Evolutionary conservation across 1,284 basidiomycete genomes (phyloP), one percentile per base, ranked within the genome.

Genomic region (Mycosarcoma mackinlayi): DNA sequence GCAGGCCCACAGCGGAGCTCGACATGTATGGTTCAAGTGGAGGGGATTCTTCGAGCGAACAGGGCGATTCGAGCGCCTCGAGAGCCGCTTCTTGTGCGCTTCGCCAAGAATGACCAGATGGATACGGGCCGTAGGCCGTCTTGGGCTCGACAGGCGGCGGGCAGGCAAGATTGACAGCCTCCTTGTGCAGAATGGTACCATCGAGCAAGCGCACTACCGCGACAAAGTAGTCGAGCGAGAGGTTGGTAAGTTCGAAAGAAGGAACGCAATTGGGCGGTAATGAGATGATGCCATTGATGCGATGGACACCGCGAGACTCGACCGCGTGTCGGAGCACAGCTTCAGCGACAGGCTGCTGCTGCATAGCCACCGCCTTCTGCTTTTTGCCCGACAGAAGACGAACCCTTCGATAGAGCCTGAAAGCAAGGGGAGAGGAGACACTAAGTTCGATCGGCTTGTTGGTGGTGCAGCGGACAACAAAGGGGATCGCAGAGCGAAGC

Each of bases 141-240:
- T 39, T 54, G n/a, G 57, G 64, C 41, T 60, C 57, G 8, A 56
- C 48, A 5, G 64, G 64, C 4, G 64, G 53, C 11, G 57, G 64
- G 41, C 57, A 67, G n/a, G 57, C 57, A 4, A 66, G 49, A 21
- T 24, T 44, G 42, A 60, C 39, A 4, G 44, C 23, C 14, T 66
- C 56, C 18, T 59, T 55, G 34, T 66, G 63, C 37, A 66, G 13
- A 4, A 66, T 27, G 16, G 23, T 21, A 6, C 57, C 63, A 16
- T 66, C 57, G 42, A 25, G 33, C 19, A 51, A 13, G 5, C 63
- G 41, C 41, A 72, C 59, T n/a, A 79, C 67, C 18, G 56, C 74
- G 10, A 79, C 18, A 39, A 65, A 75, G 58, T 79, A 79, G 44
- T 78, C 73, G 41, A 78, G 57, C 13, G 67, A 46, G 4, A 77